These are phyloP conservation scores for Cutaneotrichosporon sp. DNA, from an alignment of 1,284 basidiomycete genomes.

Conservation along the genomic window DNA sequence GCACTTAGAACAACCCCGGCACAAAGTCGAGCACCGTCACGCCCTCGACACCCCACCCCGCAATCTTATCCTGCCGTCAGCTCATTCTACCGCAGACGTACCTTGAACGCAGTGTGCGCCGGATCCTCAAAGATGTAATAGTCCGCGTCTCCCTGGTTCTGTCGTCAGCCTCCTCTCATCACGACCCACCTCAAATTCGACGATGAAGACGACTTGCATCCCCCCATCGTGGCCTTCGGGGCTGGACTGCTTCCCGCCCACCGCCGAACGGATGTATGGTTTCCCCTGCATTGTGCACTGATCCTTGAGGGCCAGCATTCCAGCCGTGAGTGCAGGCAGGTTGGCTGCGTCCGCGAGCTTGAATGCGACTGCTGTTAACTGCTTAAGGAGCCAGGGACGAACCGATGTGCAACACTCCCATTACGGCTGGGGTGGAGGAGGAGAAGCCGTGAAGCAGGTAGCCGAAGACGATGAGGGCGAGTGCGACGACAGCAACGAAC, in stretches of 20 bases:
- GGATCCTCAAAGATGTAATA: conserved; percentile 44
- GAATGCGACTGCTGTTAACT: conserved; percentile 44
- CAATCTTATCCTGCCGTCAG: conserved; percentile 17
- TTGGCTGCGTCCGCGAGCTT: conserved; percentile 26
- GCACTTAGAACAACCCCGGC: conserved; percentile 23
- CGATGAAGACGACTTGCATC: conserved; percentile 43
- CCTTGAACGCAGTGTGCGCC: conserved; percentile 43
- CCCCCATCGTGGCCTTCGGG: conserved; percentile 39
- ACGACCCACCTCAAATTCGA: conserved; percentile 36
- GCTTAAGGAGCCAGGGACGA: conserved; percentile 15
- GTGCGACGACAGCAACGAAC: background rate
- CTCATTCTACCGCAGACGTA: background rate
- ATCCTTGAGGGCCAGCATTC: conserved; percentile 34
- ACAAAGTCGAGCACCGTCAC: conserved; percentile 44
- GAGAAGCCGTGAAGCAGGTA: conserved; percentile 3
- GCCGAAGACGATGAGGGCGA: conserved; percentile 7
- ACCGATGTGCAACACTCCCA: conserved; percentile 26
- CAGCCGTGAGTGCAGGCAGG: conserved; percentile 25
- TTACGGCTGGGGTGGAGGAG: conserved; percentile 1
- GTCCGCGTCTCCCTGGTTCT: conserved; percentile 33
- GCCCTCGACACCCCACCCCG: conserved; percentile 28
- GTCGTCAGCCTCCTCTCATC: conserved; percentile 1
- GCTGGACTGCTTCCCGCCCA: conserved; percentile 42
- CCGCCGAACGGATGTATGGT: conserved; percentile 36
- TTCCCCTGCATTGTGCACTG: conserved; percentile 31